A percentile compares a stretch with the other conserved stretches of the same genome.
Conservation (phyloP, 805 yeast species). For the Suhomyces kilbournensis region DNA sequence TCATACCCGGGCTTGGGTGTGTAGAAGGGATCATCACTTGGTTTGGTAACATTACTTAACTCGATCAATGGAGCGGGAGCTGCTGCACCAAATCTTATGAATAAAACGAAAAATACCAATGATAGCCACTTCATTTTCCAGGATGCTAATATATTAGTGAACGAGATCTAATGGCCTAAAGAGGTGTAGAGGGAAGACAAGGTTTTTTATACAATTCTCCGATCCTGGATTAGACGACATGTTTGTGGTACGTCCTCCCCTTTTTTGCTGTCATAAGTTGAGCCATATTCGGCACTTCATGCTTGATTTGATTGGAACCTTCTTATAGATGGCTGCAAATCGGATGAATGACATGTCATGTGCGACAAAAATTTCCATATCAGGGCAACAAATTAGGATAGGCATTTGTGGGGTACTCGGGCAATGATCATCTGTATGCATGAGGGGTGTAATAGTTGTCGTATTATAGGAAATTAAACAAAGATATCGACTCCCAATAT, state of each 20-base stretch:
- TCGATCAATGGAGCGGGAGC: neutral
- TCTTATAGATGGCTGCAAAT: neutral
- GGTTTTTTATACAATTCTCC: neutral
- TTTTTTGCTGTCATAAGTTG: neutral
- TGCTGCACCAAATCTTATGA: neutral
- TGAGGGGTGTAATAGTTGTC: no score
- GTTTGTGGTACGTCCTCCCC: neutral
- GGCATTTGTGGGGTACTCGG: neutral
- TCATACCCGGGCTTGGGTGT: conserved; percentile 15
- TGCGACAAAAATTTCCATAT: neutral
- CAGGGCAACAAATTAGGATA: neutral
- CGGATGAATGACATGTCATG: neutral
- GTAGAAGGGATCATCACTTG: conserved; percentile 14
- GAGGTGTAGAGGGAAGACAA: neutral
- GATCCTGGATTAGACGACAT: neutral
- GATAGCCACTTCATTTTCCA: neutral
- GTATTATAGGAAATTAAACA: no score
- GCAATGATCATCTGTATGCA: neutral
- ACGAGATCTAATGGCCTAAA: neutral
- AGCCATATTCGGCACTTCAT: neutral
- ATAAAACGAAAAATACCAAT: neutral
- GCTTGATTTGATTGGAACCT: neutral
- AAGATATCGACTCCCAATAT: no score
- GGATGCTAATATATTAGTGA: neutral
- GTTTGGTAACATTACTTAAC: neutral